phyloP scores from a whole-genome alignment of 805 yeast genomes.

The Yamadazyma scolyti region DNA sequence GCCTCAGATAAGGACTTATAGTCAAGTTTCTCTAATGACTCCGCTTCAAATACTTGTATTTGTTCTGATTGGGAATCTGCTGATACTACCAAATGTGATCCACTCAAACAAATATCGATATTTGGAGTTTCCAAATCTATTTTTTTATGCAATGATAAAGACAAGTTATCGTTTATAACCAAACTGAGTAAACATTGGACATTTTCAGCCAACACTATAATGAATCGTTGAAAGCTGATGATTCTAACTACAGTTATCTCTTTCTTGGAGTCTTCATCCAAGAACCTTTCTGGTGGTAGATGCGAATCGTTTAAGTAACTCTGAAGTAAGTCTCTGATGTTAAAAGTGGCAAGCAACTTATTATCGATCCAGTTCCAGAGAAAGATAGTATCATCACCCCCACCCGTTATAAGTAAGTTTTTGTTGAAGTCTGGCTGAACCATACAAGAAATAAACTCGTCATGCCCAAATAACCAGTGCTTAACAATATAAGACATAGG shows the following conservation, averaged over 20 bases:
- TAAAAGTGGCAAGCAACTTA: slow-evolving; percentile 44
- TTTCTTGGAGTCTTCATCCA: slow-evolving; percentile 44
- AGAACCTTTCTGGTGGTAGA: slow-evolving; percentile 61
- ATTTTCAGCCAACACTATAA: slow-evolving; percentile 48
- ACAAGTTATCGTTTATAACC: slow-evolving; percentile 18
- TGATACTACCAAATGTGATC: slow-evolving; percentile 23
- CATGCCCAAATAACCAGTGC: slow-evolving; percentile 83
- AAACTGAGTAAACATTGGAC: slow-evolving; percentile 44
- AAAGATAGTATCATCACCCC: slow-evolving; percentile 78
- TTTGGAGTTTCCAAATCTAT: slow-evolving; percentile 20
- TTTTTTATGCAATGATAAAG: slow-evolving; percentile 27
- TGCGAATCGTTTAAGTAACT: slow-evolving; percentile 53
- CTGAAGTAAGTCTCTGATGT: slow-evolving; percentile 38
- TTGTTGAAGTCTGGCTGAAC: slow-evolving; percentile 50
- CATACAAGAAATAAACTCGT: slow-evolving; percentile 72
- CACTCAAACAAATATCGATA: slow-evolving; percentile 23
- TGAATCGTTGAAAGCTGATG: slow-evolving; percentile 17
- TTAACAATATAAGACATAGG: slow-evolving; percentile 79
- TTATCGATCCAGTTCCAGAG: slow-evolving; percentile 75
- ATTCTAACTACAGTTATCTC: slow-evolving; percentile 48
- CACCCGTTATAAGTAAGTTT: slow-evolving; percentile 68
- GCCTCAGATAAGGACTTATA: not conserved
- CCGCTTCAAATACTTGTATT: slow-evolving; percentile 18
- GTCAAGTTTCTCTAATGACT: not conserved
- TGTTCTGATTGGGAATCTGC: slow-evolving; percentile 24